These are phyloP conservation scores for Salix viminalis DNA, from an alignment of 345 rosid species.

Conservation along the genomic window DNA sequence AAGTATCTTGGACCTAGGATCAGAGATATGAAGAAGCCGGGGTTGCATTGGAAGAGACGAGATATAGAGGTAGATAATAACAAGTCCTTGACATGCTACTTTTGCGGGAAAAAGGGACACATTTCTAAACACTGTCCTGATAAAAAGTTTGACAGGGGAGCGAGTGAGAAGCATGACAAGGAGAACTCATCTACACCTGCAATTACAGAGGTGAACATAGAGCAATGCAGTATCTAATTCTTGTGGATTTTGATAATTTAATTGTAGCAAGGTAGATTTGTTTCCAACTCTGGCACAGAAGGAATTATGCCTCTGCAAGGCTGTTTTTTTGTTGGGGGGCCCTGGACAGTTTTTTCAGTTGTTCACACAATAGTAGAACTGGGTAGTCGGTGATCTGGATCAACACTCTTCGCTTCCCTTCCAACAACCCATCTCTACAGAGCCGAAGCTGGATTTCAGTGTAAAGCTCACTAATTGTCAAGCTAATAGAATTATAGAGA, in stretches of 20 bases:
- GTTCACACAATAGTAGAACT: too few relatives aligned
- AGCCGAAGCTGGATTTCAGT: too few relatives aligned
- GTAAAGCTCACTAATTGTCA: too few relatives aligned
- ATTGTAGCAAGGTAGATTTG: background rate
- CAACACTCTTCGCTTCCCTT: too few relatives aligned
- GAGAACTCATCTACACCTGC: constrained; percentile 11
- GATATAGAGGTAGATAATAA: constrained; percentile 31
- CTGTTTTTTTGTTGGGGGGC: too few relatives aligned
- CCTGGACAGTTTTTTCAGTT: too few relatives aligned
- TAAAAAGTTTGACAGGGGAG: constrained; percentile 34
- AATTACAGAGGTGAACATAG: constrained; percentile 15
- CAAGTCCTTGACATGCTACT: constrained; percentile 33
- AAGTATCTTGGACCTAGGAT: constrained; percentile 35
- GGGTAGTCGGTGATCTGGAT: too few relatives aligned
- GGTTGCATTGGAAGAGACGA: constrained; percentile 33
- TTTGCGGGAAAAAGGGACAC: constrained; percentile 72
- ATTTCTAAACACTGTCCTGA: constrained; percentile 40
- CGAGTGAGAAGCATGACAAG: constrained; percentile 14
- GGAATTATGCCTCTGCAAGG: too few relatives aligned
- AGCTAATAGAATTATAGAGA: too few relatives aligned
- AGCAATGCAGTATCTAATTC: constrained; percentile 8
- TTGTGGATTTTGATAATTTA: background rate
- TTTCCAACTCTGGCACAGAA: background rate
- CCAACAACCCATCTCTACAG: too few relatives aligned
- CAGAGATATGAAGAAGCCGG: constrained; percentile 36